Conservation (phyloP, 1,284 basidiomycete genomes). For the Microbotryum violaceum region DNA sequence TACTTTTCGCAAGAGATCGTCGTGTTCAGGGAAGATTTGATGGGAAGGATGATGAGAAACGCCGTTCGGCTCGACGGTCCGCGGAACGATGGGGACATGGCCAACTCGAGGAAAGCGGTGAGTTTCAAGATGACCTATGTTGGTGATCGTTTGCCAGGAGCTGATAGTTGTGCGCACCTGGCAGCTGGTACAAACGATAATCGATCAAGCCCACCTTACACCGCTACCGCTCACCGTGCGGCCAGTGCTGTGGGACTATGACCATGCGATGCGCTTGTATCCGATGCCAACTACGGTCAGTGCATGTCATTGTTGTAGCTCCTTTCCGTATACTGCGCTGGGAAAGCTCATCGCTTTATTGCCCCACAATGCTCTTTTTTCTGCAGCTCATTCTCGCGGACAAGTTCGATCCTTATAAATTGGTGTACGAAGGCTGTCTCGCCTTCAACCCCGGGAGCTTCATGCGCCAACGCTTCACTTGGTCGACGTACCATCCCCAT, state of each 20-base stretch:
- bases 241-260: constrained; percentile 82
- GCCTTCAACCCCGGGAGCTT: constrained; percentile 87
- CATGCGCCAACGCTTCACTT: constrained; percentile 36
- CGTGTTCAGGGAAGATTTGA: constrained; percentile 83
- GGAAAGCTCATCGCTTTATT: constrained; percentile 1
- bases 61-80: constrained; percentile 70
- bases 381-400: constrained; percentile 85
- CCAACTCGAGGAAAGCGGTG: constrained; percentile 76
- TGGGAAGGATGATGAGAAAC: constrained; percentile 90
- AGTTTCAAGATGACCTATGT: constrained; percentile 13
- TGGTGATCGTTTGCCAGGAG: background rate
- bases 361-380: background rate
- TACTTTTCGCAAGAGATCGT: constrained; percentile 97
- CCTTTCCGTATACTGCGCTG: no score
- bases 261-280: constrained; percentile 86
- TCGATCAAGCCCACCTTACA: constrained; percentile 82
- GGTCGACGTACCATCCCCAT: constrained; percentile 41
- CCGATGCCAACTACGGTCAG: constrained; percentile 85
- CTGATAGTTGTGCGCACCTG: background rate
- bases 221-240: constrained; percentile 76
- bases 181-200: constrained; percentile 83
- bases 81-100: constrained; percentile 52
- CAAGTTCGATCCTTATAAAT: constrained; percentile 89
- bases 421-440: constrained; percentile 97
- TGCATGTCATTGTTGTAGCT: constrained; percentile 2